Evolutionary conservation across 31 red algal species (phyloP).

Genomic region (Asparagopsis taxiformis): DNA sequence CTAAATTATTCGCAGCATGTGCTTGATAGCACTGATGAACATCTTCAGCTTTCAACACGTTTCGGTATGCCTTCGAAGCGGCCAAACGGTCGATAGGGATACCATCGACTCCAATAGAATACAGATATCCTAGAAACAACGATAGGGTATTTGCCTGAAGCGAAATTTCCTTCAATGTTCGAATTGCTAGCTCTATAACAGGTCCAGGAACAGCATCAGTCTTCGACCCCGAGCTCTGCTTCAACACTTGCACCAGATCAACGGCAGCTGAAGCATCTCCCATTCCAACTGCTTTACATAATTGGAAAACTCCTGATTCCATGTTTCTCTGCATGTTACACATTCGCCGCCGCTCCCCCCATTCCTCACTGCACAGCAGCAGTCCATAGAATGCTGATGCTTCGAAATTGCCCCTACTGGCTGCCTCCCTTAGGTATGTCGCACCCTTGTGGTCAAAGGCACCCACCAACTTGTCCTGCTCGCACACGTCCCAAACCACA

Average conservation of each 20-base stretch:
- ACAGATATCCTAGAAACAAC: slow-evolving; percentile 43
- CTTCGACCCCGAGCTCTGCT: background rate
- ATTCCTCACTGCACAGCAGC: slow-evolving; percentile 48
- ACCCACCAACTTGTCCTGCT: slow-evolving; percentile 39
- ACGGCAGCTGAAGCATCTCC: slow-evolving; percentile 47
- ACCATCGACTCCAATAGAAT: slow-evolving; percentile 19
- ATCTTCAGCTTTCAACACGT: slow-evolving; percentile 19
- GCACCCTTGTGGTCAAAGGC: slow-evolving; percentile 22
- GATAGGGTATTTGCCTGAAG: slow-evolving; percentile 16
- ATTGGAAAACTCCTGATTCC: slow-evolving; percentile 10
- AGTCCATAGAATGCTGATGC: slow-evolving; percentile 37
- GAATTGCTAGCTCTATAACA: slow-evolving; percentile 12
- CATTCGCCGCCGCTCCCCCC: slow-evolving; percentile 25
- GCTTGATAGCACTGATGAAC: slow-evolving; percentile 33
- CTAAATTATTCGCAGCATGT: slow-evolving; percentile 48
- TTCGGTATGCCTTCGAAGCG: slow-evolving; percentile 32
- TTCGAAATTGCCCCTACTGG: slow-evolving; percentile 64
- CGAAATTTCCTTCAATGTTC: slow-evolving; percentile 25
- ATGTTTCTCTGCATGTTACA: slow-evolving; percentile 18
- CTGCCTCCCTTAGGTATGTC: slow-evolving; percentile 28
- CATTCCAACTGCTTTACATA: slow-evolving; percentile 37
- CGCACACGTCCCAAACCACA: slow-evolving; percentile 52
- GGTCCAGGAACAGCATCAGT: background rate
- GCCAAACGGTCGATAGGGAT: slow-evolving; percentile 28
- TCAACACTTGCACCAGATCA: slow-evolving; percentile 41